Percentiles rank a stretch among this genome's conserved stretches.
Conservation (phyloP, 2,329 filamentous ascomycete species). For the Aspergillus brunneoviolaceus region DNA sequence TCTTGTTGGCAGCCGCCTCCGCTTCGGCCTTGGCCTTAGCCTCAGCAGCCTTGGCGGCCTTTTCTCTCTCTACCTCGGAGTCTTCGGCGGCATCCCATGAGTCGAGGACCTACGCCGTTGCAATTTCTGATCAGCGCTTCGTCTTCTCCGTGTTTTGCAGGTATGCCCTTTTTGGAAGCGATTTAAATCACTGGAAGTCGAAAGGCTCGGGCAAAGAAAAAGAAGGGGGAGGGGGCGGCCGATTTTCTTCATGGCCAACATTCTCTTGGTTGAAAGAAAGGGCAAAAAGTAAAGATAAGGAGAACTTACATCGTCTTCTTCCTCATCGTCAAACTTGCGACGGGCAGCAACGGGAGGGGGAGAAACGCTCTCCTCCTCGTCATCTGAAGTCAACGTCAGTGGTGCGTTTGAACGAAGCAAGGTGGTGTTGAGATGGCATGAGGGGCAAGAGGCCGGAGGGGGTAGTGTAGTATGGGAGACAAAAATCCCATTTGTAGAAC, state of each 20-base stretch:
- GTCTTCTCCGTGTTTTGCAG: background rate
- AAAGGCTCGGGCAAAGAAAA: too few species aligned
- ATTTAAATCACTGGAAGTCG: too few species aligned
- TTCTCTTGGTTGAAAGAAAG: background rate
- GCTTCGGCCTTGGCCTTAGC: constrained; percentile 87
- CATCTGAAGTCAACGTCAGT: constrained; percentile 34
- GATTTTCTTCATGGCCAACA: too few species aligned
- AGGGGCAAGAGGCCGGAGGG: background rate
- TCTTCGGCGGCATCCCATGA: constrained; percentile 97
- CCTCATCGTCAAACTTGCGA: constrained; percentile 88
- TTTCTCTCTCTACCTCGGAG: constrained; percentile 94
- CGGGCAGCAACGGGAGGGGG: constrained; percentile 50
- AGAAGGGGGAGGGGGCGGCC: too few species aligned
- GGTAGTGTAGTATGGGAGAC: background rate
- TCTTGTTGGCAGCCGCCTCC: constrained; percentile 85
- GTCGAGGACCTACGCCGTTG: constrained; percentile 71
- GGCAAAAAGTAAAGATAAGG: background rate
- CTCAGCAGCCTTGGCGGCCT: constrained; percentile 81
- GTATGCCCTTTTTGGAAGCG: background rate
- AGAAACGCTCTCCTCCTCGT: constrained; percentile 58
- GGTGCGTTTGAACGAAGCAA: background rate
- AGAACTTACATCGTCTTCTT: constrained; percentile 72
- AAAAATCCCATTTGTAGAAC: constrained; percentile 24
- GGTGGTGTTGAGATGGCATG: background rate
- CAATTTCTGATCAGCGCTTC: background rate